These are phyloP conservation scores for Magnusiomyces suaveolens DNA, from an alignment of 1,139 yeast genomes.

Conservation along the genomic window DNA sequence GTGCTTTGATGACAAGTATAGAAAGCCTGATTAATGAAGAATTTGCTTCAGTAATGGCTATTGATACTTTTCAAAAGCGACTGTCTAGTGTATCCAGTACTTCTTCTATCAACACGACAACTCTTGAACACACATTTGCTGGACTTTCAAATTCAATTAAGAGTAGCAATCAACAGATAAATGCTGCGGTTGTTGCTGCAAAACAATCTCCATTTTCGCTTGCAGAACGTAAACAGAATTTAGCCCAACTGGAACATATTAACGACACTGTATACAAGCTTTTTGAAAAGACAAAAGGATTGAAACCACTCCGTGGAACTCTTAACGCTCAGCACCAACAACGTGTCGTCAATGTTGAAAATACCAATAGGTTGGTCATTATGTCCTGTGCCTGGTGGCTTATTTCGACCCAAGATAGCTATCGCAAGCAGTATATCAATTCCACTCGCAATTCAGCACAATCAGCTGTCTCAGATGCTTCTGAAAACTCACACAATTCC, in stretches of 20 bases:
- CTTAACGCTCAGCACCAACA: constrained; percentile 6
- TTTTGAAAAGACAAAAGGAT: constrained; percentile 5
- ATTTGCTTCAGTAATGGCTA: constrained; percentile 4
- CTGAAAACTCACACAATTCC: too few species aligned
- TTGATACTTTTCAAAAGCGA: neutral
- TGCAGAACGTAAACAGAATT: neutral
- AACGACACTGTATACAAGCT: constrained; percentile 7
- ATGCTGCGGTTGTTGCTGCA: neutral
- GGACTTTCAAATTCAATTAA: neutral
- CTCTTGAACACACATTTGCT: too few species aligned
- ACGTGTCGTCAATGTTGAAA: constrained; percentile 12
- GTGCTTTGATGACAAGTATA: constrained; percentile 8
- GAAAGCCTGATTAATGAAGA: constrained; percentile 13
- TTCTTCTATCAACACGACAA: neutral
- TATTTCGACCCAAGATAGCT: constrained; percentile 4
- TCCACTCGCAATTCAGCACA: neutral
- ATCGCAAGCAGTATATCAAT: neutral
- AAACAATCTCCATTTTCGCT: neutral
- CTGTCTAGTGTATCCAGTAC: neutral
- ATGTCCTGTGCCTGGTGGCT: constrained; percentile 12
- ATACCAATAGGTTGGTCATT: constrained; percentile 6
- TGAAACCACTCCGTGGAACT: constrained; percentile 3
- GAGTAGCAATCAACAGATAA: neutral
- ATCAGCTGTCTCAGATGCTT: neutral
- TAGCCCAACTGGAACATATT: constrained; percentile 3